A percentile compares a stretch with the other conserved stretches of the same genome.
Conservation (phyloP, 2,329 filamentous ascomycete genomes). For the Claviceps fusiformis region DNA sequence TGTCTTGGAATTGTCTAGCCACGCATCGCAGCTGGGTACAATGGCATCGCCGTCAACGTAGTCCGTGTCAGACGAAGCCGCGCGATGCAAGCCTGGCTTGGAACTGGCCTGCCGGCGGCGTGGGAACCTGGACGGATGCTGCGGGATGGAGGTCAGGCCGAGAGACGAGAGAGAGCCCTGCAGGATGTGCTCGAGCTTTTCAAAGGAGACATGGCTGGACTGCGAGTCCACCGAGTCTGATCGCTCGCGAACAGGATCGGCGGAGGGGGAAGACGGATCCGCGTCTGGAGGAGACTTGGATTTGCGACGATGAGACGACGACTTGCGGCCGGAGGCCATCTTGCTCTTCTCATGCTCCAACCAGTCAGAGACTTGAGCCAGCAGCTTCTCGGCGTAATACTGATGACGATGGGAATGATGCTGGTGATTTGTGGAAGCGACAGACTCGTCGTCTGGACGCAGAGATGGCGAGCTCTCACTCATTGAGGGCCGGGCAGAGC, state of each 20-base stretch:
- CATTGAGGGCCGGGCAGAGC: constrained; percentile 34
- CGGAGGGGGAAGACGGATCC: constrained; percentile 10
- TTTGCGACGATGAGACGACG: constrained; percentile 25
- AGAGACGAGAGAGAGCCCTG: constrained; percentile 49
- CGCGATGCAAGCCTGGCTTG: constrained; percentile 27
- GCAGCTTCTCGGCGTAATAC: constrained; percentile 40
- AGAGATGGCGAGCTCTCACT: constrained; percentile 17
- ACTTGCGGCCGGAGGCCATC: constrained; percentile 32
- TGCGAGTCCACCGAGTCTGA: constrained; percentile 50
- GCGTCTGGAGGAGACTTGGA: constrained; percentile 22
- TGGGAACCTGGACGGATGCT: constrained; percentile 26
- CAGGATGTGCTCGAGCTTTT: constrained; percentile 68
- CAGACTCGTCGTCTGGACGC: constrained; percentile 16
- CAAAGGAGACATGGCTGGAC: constrained; percentile 59
- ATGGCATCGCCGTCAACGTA: constrained; percentile 65
- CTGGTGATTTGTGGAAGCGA: constrained; percentile 10
- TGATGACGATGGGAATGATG: constrained; percentile 20
- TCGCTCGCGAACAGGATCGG: constrained; percentile 17
- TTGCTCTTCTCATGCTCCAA: constrained; percentile 64
- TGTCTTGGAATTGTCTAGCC: constrained; percentile 83
- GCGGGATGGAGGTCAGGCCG: constrained; percentile 32
- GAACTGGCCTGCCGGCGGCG: constrained; percentile 27
- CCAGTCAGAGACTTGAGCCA: constrained; percentile 72
- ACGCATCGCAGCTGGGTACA: constrained; percentile 74
- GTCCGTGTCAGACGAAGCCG: constrained; percentile 71